Evolutionary conservation across 805 yeast genomes (phyloP), one percentile per base, ranked within the genome.

Genomic region (Saturnispora serradocipensis): DNA sequence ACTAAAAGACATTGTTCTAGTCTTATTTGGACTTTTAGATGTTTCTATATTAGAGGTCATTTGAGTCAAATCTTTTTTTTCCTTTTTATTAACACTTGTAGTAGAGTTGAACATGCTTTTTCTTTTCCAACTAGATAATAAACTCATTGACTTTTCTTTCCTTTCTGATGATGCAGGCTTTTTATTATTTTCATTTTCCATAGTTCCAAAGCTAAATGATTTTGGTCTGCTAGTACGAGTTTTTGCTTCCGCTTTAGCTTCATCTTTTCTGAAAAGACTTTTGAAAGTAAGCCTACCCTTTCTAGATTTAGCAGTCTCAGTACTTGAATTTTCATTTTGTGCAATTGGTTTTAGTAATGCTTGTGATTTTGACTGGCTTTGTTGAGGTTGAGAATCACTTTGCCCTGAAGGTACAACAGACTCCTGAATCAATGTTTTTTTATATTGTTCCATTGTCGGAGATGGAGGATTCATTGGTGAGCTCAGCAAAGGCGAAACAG

Each of bases 111-210:
- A 39, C 22, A 53, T 49, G 38, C 67, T 62, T 47, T 59, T 64
- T 54, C 70, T 59, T 38, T 61, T 66, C 70, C 70, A 66, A 5
- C 57, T 53, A 4, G 61, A 53, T 9, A 66, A 51, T n/a, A 66
- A 53, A 48, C 68, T 63, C 48, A 53, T 61, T 8, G 67, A 54
- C 27, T 59, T 62, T 40, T 63, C 64, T 44, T 59, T 62, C 39
- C 54, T 60, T 10, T 57, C 60, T 16, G 51, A 51, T 18, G 52
- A 57, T 18, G 52, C 53, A 40, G 52, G 52, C 36, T 51, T 47
- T 22, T 53, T 54, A 4, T 45, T 20, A 20, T 36, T 35, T 15
- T 20, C n/a, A 15, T 15, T 43, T 13, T 50, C 49, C n/a, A 48
- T 18, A 9, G 16, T 44, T 20, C 49, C 53, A 38, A 55, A 54